These are phyloP conservation scores for Phytophthora foliorum DNA, from an alignment of 352 stramenopile genomes.

Conservation along the genomic window DNA sequence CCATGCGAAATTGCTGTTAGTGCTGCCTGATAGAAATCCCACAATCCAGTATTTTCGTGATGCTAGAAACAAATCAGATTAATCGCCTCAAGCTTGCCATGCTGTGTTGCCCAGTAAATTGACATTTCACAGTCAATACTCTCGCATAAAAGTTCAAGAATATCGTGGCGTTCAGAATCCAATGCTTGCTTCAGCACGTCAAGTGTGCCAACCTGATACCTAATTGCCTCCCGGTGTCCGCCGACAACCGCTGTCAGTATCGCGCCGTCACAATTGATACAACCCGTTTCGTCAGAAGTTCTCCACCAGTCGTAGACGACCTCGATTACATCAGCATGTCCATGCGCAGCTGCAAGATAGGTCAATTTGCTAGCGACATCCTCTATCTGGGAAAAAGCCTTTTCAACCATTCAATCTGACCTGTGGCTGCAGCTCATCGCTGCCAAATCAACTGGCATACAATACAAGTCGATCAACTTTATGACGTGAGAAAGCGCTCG, in stretches of 20 bases:
- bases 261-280: not conserved
- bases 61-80: not conserved
- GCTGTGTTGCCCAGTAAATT: not conserved
- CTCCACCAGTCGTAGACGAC: not conserved
- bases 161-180: not conserved
- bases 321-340: not conserved
- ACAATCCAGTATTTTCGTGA: not conserved
- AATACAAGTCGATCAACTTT: slow-evolving; percentile 2
- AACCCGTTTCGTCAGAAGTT: not conserved
- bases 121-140: not conserved
- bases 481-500: slow-evolving; percentile 1
- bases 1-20: not conserved
- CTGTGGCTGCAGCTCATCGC: slow-evolving; percentile 2
- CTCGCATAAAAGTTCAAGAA: not conserved
- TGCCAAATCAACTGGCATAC: slow-evolving; percentile 1
- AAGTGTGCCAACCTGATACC: not conserved
- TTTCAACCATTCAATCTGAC: not conserved
- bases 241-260: not conserved
- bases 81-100: not conserved
- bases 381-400: not conserved
- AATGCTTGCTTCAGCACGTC: not conserved
- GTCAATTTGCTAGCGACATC: not conserved
- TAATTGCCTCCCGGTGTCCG: not conserved
- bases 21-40: not conserved
- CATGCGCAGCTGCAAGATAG: not conserved